Conservation (phyloP, 371 early-diverging fungal species). For the Polyrhizophydium stewartii region DNA sequence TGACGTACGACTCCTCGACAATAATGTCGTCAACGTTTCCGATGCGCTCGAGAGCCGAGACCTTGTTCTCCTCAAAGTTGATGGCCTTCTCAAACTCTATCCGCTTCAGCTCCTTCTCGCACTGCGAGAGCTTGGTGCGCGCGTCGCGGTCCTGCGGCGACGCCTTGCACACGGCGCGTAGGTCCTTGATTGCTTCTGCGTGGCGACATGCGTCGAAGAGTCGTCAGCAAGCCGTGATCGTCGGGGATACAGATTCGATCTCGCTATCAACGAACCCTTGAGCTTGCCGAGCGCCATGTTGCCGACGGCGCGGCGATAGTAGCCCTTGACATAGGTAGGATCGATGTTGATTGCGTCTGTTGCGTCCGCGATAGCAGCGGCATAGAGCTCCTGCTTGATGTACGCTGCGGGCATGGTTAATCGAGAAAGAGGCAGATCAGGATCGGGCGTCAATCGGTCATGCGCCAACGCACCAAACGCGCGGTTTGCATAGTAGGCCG, state of each 20-base stretch:
- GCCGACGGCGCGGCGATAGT: conserved; percentile 86
- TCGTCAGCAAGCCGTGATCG: too few relatives aligned
- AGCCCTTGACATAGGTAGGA: conserved; percentile 82
- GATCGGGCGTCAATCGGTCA: too few relatives aligned
- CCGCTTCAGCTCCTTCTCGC: conserved; percentile 82
- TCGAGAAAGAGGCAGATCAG: too few relatives aligned
- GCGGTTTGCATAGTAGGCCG: conserved; percentile 88
- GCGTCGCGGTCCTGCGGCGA: conserved; percentile 47
- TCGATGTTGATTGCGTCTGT: conserved; percentile 80
- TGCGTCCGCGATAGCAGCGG: conserved; percentile 85
- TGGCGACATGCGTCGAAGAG: not conserved
- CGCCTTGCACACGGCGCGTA: conserved; percentile 58
- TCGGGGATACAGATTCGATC: not conserved
- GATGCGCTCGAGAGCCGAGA: conserved; percentile 24
- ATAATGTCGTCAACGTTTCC: conserved; percentile 48
- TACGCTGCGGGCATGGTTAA: conserved; percentile 50
- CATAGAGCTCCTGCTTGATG: conserved; percentile 83
- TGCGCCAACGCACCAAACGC: conserved; percentile 55
- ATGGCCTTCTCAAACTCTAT: conserved; percentile 94
- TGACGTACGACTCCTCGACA: conserved; percentile 61
- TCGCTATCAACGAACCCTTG: conserved; percentile 32
- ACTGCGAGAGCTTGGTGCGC: conserved; percentile 55
- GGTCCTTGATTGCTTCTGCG: conserved; percentile 74
- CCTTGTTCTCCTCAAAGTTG: conserved; percentile 48
- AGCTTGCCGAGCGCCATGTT: conserved; percentile 79